These are phyloP conservation scores for Cercospora canescens DNA, from an alignment of 2,329 filamentous ascomycete genomes.

Conservation along the genomic window DNA sequence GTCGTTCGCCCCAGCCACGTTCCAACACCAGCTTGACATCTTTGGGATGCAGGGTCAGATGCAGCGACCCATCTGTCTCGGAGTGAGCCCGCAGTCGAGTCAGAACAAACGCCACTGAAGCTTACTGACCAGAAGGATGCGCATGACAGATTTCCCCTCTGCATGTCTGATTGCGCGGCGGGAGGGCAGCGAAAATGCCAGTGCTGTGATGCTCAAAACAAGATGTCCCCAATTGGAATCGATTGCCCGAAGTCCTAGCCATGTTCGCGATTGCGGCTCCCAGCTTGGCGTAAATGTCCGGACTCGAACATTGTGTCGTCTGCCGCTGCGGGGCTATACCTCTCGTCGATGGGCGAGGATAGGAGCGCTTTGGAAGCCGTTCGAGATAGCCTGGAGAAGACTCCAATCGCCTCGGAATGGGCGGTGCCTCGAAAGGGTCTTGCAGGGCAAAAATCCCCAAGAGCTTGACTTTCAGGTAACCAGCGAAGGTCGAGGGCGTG, in stretches of 20 bases:
- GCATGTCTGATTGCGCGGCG: constrained; percentile 65
- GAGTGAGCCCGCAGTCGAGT: background rate
- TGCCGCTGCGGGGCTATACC: constrained; percentile 84
- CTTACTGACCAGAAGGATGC: constrained; percentile 54
- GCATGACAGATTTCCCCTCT: constrained; percentile 82
- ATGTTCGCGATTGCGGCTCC: constrained; percentile 56
- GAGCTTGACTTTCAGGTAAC: constrained; percentile 73
- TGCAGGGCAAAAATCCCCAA: constrained; percentile 70
- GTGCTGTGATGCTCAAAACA: constrained; percentile 73
- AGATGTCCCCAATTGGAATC: constrained; percentile 58
- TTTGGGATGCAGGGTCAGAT: constrained; percentile 76
- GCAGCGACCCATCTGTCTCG: constrained; percentile 67
- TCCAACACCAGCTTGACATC: constrained; percentile 72
- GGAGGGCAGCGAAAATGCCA: constrained; percentile 68
- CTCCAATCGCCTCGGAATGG: constrained; percentile 51
- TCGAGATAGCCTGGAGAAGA: constrained; percentile 62
- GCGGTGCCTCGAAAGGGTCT: constrained; percentile 65
- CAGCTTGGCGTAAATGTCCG: constrained; percentile 57
- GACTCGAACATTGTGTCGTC: constrained; percentile 63
- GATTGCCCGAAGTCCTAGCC: constrained; percentile 38
- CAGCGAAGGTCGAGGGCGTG: constrained; percentile 70
- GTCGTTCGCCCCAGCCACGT: constrained; percentile 75
- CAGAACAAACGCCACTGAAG: background rate
- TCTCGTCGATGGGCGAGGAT: constrained; percentile 64
- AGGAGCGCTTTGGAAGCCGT: constrained; percentile 61